Base-by-base conservation (phyloP, 2,329 filamentous ascomycete genomes). In the Harringtonia lauricola region DNA sequence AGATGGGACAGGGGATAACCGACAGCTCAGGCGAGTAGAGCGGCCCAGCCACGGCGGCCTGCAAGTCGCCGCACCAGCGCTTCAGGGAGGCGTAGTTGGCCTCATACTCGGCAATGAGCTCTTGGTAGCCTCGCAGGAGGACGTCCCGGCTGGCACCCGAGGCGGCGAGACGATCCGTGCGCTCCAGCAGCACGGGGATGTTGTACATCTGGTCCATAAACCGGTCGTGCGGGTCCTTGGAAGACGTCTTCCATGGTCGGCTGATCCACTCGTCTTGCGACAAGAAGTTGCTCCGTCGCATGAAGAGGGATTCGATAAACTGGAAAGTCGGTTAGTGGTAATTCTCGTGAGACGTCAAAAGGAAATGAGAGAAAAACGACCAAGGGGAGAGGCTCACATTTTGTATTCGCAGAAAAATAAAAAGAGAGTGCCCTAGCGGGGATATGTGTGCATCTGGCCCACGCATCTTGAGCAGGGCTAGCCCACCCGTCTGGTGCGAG, bases 1-100 rank as follows among this genome's bases (percentile, higher is more conserved):
- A 37, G 8, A 24, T 31, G 13, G 49, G 45, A 12, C 41, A 38
- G 5, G 4, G 15, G 7, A 51, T 35, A n/a, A n/a, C 36, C 0
- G 49, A 49, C 38, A 54, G 49, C 41, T 54, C 46, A 2, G 51
- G 47, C 36, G 37, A 44, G 43, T 54, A 55, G 10, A 54, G 40
- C 3, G 51, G 43, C 1, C 52, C 53, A 4, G 48, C 38, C 1
- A 52, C 40, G 21, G 45, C 37, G 33, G 38, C 30, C 41, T 42
- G 36, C 30, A 54, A 45, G n/a, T 42, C 36, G 14, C 21, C 17
- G 36, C 41, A 46, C 50, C 49, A 53, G 13, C 24, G 33, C 22
- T 41, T 17, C 12, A 51, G 31, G 14, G 43, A 41, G 24, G 15
- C 17, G 42, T 47, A 24, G 35, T 51, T 33, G 36, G 37, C 40